Percentiles rank a stretch among this genome's conserved stretches.
These are phyloP conservation scores for Sporothrix humicola DNA, from an alignment of 2,329 filamentous ascomycete genomes.

Conservation along the genomic window DNA sequence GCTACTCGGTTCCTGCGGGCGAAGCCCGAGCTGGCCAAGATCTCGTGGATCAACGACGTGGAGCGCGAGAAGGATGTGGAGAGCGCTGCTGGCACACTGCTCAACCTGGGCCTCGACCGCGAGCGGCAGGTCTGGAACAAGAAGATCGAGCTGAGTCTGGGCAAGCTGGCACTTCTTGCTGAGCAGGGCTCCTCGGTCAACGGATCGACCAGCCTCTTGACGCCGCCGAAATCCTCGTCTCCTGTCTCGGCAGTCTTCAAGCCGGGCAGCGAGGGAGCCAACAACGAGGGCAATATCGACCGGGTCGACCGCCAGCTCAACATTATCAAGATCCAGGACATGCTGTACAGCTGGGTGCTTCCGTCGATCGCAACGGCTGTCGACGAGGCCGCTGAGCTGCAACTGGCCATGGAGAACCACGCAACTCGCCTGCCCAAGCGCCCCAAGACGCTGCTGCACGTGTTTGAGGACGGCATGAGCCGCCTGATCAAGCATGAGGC, in stretches of 20 bases:
- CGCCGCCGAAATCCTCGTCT: constrained; percentile 26
- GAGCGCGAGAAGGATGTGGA: constrained; percentile 75
- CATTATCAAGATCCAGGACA: constrained; percentile 79
- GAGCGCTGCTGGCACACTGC: constrained; percentile 72
- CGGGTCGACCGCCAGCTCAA: constrained; percentile 68
- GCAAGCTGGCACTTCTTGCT: constrained; percentile 79
- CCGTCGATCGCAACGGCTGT: constrained; percentile 73
- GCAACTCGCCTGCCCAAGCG: constrained; percentile 60
- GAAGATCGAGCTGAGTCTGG: constrained; percentile 87
- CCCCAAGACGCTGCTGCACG: constrained; percentile 68
- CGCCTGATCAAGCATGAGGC: constrained; percentile 74
- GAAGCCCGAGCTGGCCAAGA: constrained; percentile 72
- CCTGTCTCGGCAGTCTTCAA: not conserved
- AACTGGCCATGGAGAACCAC: constrained; percentile 75
- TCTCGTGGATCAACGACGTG: constrained; percentile 96
- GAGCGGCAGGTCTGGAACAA: constrained; percentile 90
- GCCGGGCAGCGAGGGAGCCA: not conserved
- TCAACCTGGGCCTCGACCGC: constrained; percentile 69
- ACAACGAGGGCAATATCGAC: constrained; percentile 48
- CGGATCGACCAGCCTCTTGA: constrained; percentile 29
- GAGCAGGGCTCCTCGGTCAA: constrained; percentile 51
- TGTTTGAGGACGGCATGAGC: constrained; percentile 73
- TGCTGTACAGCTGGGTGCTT: constrained; percentile 72
- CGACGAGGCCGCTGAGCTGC: constrained; percentile 77
- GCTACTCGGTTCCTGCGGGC: constrained; percentile 80